Conservation (phyloP, 768 basidiomycete genomes). For the Naganishia friedmannii region DNA sequence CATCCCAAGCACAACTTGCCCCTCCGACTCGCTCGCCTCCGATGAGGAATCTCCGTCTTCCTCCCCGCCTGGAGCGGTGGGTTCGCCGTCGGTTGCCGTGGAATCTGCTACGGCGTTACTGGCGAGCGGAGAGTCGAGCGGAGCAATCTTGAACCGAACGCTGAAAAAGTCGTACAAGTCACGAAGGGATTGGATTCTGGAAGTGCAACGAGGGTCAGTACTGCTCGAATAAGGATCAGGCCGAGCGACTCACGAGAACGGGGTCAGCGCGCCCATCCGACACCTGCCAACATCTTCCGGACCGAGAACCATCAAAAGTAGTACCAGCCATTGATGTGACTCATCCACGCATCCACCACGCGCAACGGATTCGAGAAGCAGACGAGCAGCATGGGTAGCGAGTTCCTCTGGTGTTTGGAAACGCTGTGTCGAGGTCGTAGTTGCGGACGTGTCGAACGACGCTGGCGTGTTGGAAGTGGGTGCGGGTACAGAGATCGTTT, state of each 20-base stretch:
- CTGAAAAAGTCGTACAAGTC: constrained; percentile 81
- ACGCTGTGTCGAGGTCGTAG: not conserved
- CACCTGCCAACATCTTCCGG: constrained; percentile 94
- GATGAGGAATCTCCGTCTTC: constrained; percentile 25
- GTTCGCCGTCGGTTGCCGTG: not conserved
- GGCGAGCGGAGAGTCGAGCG: constrained; percentile 29
- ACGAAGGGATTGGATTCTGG: constrained; percentile 83
- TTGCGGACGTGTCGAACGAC: constrained; percentile 3
- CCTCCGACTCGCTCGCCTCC: constrained; percentile 34
- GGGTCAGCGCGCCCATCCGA: constrained; percentile 76
- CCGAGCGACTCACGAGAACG: constrained; percentile 64
- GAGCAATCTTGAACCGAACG: constrained; percentile 84
- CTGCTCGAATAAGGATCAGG: not conserved
- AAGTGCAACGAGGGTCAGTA: constrained; percentile 1
- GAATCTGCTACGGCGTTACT: constrained; percentile 17
- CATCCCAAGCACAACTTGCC: constrained; percentile 22
- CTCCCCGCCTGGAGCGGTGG: constrained; percentile 14
- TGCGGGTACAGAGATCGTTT: constrained; percentile 73
- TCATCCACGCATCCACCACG: constrained; percentile 86
- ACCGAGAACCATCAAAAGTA: constrained; percentile 90
- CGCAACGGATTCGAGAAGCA: constrained; percentile 73
- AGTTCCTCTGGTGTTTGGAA: constrained; percentile 83
- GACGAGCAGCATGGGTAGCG: constrained; percentile 73
- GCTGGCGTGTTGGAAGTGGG: constrained; percentile 20
- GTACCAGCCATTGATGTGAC: constrained; percentile 78